phyloP scores from a whole-genome alignment of 2,329 filamentous ascomycete species.

The Pseudofabraea citricarpa region DNA sequence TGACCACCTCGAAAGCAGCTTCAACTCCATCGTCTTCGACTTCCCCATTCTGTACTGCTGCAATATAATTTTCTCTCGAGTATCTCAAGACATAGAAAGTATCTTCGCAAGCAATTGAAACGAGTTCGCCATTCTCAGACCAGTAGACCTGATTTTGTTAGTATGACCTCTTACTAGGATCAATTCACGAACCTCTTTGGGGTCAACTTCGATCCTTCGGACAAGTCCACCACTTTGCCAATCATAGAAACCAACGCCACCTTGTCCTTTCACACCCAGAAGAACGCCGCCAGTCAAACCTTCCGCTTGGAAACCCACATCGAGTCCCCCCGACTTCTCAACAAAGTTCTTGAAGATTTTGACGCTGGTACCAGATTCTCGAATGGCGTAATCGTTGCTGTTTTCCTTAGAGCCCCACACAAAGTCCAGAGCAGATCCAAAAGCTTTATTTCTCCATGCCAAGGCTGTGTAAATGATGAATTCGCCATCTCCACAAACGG shows the following conservation, averaged over 20 bases:
- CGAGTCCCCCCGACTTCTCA: constrained; percentile 81
- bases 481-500: constrained; percentile 91
- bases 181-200: constrained; percentile 33
- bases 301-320: constrained; percentile 93
- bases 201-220: constrained; percentile 80
- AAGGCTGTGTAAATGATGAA: constrained; percentile 98
- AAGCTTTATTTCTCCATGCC: constrained; percentile 95
- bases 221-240: constrained; percentile 89
- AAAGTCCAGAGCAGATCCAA: constrained; percentile 92
- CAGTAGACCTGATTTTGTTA: constrained; percentile 68
- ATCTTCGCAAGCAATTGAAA: constrained; percentile 89
- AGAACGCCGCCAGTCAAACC: constrained; percentile 84
- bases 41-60: constrained; percentile 75
- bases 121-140: constrained; percentile 93
- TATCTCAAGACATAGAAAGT: constrained; percentile 92
- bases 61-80: constrained; percentile 81
- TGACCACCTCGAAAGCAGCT: constrained; percentile 92
- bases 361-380: constrained; percentile 88
- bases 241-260: constrained; percentile 93
- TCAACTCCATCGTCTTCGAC: constrained; percentile 86
- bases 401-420: constrained; percentile 97
- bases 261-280: constrained; percentile 90
- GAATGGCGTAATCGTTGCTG: constrained; percentile 96
- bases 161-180: neutral
- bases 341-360: constrained; percentile 98